Percentiles rank a stretch among this genome's conserved stretches.
Evolutionary conservation across 345 rosid species (phyloP).

Genomic region (Hevea brasiliensis): DNA sequence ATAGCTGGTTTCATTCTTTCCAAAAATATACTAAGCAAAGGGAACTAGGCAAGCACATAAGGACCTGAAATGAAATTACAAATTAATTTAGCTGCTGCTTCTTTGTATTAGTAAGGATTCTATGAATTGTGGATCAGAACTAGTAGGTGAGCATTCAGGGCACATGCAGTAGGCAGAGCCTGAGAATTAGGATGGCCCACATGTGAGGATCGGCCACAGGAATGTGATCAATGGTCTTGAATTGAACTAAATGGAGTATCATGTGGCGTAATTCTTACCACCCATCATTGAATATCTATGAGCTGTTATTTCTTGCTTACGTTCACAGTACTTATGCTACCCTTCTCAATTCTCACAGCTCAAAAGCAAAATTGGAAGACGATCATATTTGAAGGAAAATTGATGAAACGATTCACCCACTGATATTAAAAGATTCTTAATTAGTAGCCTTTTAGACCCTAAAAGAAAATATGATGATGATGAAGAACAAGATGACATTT

Average conservation of each 20-base stretch:
- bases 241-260: slow-evolving; percentile 7
- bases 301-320: not conserved
- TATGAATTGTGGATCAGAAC: slow-evolving; percentile 17
- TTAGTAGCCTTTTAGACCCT: not conserved
- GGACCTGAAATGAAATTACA: not conserved
- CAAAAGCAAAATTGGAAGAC: too few relatives aligned
- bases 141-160: slow-evolving; percentile 22
- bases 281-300: not conserved
- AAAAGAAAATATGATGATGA: too few relatives aligned
- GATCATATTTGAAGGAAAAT: too few relatives aligned
- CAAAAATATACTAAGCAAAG: too few relatives aligned
- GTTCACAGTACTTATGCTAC: not conserved
- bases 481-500: too few relatives aligned
- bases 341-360: not conserved
- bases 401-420: not conserved
- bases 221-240: slow-evolving; percentile 23
- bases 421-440: not conserved
- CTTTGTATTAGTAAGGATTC: too few relatives aligned
- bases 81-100: too few relatives aligned
- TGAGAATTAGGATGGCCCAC: slow-evolving; percentile 41
- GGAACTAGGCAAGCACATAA: too few relatives aligned
- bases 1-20: too few relatives aligned
- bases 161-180: slow-evolving; percentile 47
- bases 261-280: not conserved
- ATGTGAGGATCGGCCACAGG: slow-evolving; percentile 14